Base-by-base conservation (phyloP, 2,329 filamentous ascomycete genomes). In the Didymella pomorum region DNA sequence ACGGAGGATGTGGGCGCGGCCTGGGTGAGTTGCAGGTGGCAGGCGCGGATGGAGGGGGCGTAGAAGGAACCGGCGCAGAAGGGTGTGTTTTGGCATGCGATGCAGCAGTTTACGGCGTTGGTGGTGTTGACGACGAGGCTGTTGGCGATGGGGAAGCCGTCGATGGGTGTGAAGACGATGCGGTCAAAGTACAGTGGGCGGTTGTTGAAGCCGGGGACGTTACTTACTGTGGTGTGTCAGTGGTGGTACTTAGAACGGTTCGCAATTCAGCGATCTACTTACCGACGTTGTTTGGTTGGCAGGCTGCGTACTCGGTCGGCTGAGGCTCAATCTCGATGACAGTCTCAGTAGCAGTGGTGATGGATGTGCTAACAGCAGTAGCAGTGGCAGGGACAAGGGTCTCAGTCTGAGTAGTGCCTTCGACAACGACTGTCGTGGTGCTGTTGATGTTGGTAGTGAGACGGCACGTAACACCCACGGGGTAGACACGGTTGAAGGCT, bases 51-150 rank as follows among this genome's bases (percentile, higher is more conserved):
- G 18, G 57, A 60, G 12, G 69, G 66, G 8, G 58, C 63, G 58
- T 56, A 70, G 63, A 70, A 67, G 28, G 66, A 68, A 5, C 67
- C 69, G 4, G 70, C 65, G 63, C 70, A 71, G 58, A 60, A 63
- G 42, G 64, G 33, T 60, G 69, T 56, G 11, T 43, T 66, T 16
- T 73, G 69, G 62, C 70, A 73, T 2, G 63, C 66, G 46, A 67
- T 61, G 56, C 70, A 73, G 61, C 69, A 73, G 44, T 62, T 61
- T 8, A 53, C 31, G 1, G 58, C 55, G 20, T 26, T 45, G 2
- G 46, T 57, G 1, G 59, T 66, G 46, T 62, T 62, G 23, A 66
- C 54, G 25, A 67, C 56, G 0, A 68, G 35, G 46, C 67, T 65
- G 37, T 71, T 67, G n/a, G 57, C 54, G 18, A 70, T 56, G 1